A percentile compares a stretch with the other conserved stretches of the same genome.
These are phyloP conservation scores for Coniochaeta sp. DNA, from an alignment of 2,329 filamentous ascomycete species.

Conservation along the genomic window DNA sequence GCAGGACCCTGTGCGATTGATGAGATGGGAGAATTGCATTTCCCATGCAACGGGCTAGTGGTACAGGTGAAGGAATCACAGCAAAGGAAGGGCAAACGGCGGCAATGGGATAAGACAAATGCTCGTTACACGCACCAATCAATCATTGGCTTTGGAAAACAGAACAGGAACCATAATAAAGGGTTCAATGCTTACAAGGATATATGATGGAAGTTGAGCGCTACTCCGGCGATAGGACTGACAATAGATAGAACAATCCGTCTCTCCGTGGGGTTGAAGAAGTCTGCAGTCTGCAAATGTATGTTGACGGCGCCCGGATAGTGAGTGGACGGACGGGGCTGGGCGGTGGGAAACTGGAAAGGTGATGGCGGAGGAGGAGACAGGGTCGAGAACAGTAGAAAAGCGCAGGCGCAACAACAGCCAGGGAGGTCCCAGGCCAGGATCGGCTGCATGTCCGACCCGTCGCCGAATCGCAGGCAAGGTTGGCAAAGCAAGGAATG, in stretches of 20 bases:
- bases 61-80: too few relatives aligned
- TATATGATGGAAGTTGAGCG: background rate
- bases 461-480: too few relatives aligned
- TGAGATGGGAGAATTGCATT: too few relatives aligned
- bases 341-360: background rate
- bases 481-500: background rate
- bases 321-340: background rate
- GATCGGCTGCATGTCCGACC: background rate
- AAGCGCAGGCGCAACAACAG: background rate
- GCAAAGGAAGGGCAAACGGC: background rate
- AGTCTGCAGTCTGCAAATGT: background rate
- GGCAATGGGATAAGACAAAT: background rate
- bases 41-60: too few relatives aligned
- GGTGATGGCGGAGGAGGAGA: background rate
- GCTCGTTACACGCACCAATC: background rate
- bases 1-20: too few relatives aligned
- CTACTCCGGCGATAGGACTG: background rate
- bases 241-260: background rate
- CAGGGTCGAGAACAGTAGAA: background rate
- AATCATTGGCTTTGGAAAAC: background rate
- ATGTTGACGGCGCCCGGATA: background rate
- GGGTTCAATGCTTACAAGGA: background rate
- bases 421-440: background rate
- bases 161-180: background rate
- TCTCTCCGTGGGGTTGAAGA: background rate